Evolutionary conservation across 495 filamentous ascomycete genomes (phyloP), one percentile per base, ranked within the genome.

Genomic region (Hypoxylon rickii): DNA sequence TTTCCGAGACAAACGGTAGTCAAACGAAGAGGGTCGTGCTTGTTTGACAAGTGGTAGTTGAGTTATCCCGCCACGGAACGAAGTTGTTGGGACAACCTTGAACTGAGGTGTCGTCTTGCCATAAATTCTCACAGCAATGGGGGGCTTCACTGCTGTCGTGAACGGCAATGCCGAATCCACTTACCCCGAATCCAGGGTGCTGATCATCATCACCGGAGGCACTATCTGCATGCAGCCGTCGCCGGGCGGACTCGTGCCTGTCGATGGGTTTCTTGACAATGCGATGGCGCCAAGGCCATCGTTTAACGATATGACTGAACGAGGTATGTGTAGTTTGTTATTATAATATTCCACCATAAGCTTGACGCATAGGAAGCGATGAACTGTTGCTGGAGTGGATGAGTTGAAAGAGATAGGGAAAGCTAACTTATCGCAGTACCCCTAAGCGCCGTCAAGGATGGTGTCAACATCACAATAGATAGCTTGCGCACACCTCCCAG

Each of bases 201-300:
- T 96, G 49, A 87, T 96, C 54, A 89, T 96, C 73, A 93, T 93
- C 82, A 96, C 92, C 11, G 92, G 94, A 39, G 94, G 94, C 15
- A 97, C 94, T 1, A 97, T 98, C 50, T 97, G 92, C 72, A 98
- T 98, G 94, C 81, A 83, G 64, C 82, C 79, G 10, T 87, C 84
- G 2, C 76, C 79, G 0, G 79, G 84, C 42, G 88, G 84, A 6
- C 76, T 88, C 45, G 70, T 88, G 7, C 88, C 90, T 15, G 89
- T 89, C 11, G 76, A 83, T 64, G 90, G 89, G 0, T 98, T 98
- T 64, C 79, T 96, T 20, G 79, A 95, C 33, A 83, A 84, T 42
- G 89, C 89, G 49, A 86, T 98, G 79, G 86, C 84, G 0, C 89
- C 89, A 0, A 79, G 89, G 45, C 91, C 91, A 1, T 88, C 83